Evolutionary conservation across 495 filamentous ascomycete genomes (phyloP), one percentile per base, ranked within the genome.

Genomic region (Daldinia bambusicola): DNA sequence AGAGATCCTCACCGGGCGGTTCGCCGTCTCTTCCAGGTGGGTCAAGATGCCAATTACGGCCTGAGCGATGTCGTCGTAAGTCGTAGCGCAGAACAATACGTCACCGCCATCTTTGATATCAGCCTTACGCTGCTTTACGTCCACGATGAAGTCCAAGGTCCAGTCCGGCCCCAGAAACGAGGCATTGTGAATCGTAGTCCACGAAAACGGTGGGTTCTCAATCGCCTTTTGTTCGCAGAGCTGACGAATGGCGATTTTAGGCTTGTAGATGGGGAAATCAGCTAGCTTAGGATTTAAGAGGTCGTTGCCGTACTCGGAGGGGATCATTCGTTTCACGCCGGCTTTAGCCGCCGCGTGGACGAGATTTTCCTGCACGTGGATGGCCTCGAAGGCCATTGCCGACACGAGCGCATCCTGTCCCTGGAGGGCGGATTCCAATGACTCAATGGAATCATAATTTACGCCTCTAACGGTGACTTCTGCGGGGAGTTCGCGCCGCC

Each of bases 271-370:
- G 6, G 63, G 74, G 67, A 75, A 83, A 80, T 78, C 55, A 76
- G 83, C 52, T 76, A 80, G 67, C 70, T 77, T 75, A 52, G 45
- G 77, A 18, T 66, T 72, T 34, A 74, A 64, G 14, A 74, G 56
- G 41, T 77, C 70, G 34, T 52, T 70, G 5, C 89, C 89, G 61
- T 86, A 92, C 63, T 89, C 87, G 10, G 85, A 87, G 0, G 89
- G 90, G 48, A 91, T 75, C 76, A 89, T 86, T 18, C 86, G 81
- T 70, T 81, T 79, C 3, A 90, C 84, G 8, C 82, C 80, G 3
- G 87, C 86, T 0, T 80, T 79, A 16, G 84, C 77, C 14, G 88
- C 82, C 6, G 89, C 90, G 38, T 91, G 85, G 32, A 91, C 81
- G 18, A 89, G 76, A 6, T 76, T 72, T 1, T 77, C 74, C 64